Base-by-base conservation (phyloP, 768 basidiomycete genomes). In the Phaeolepiota aurea region DNA sequence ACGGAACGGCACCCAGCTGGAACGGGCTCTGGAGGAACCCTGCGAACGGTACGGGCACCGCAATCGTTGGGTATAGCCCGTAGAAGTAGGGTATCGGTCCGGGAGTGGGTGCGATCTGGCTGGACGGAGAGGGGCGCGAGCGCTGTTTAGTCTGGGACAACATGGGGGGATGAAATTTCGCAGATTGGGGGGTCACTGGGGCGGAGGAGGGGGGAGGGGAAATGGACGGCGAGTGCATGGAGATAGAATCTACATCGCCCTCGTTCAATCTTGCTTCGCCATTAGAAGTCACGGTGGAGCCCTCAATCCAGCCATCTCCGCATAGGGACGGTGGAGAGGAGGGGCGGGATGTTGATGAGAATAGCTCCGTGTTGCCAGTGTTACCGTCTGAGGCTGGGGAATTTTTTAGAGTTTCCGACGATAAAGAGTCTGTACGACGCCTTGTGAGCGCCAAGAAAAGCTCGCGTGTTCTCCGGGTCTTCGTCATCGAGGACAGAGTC, bases 371-470 rank as follows among this genome's bases (percentile, higher is more conserved):
- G n/a, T 28, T 28, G 25, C 7, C n/a, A 7, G 25, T 28, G n/a
- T n/a, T 28, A n/a, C 25, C n/a, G n/a, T 28, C 25, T 7, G 25
- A 28, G n/a, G 7, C 25, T 7, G n/a, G 25, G 25, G 25, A 34
- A 5, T 56, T 49, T 44, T 52, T 43, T 45, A 49, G 20, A 46
- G 52, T 41, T 40, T 55, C 43, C 12, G 61, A 56, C 2, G 62
- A 60, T 5, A 53, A 44, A 14, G 68, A 66, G 44, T 68, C 66
- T 31, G 64, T 68, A 37, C 69, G 58, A 40, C 62, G 55, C 33
- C 64, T 55, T 5, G 62, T 63, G 38, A 71, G 57, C 3, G 66
- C 68, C 12, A 67, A 51, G 46, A 68, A 65, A 1, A 71, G 51
- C 22, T 68, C 68, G n/a, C 65, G 57, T 1, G 66, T 64, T 44